phyloP scores from a whole-genome alignment of 2,329 filamentous ascomycete genomes.

The Cadophora sp. region DNA sequence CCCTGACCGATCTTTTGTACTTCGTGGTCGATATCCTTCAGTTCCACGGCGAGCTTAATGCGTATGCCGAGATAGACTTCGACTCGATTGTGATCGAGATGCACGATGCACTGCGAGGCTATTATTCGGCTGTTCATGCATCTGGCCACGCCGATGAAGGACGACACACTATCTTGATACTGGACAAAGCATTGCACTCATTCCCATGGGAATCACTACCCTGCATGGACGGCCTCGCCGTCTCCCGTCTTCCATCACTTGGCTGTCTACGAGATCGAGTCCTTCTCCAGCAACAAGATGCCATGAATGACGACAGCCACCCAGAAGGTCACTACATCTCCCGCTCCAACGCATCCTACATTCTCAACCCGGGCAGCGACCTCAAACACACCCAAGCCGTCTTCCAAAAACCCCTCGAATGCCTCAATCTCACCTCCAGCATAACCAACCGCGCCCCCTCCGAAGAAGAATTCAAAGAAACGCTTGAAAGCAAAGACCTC shows the following conservation, averaged over 20 bases:
- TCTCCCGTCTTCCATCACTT: conserved; percentile 88
- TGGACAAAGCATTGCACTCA: conserved; percentile 88
- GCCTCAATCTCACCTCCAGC: conserved; percentile 72
- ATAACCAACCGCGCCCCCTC: conserved; percentile 73
- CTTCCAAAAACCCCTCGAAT: conserved; percentile 71
- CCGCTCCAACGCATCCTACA: conserved; percentile 68
- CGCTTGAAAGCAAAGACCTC: conserved; percentile 71
- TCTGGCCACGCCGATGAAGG: conserved; percentile 46
- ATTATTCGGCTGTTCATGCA: conserved; percentile 62
- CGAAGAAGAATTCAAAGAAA: conserved; percentile 77
- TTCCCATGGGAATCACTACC: conserved; percentile 98
- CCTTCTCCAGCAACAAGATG: conserved; percentile 44
- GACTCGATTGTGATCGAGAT: conserved; percentile 90
- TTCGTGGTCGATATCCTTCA: conserved; percentile 97
- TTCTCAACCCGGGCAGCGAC: conserved; percentile 90
- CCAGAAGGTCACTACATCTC: conserved; percentile 62
- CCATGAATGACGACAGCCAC: conserved; percentile 12
- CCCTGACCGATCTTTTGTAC: conserved; percentile 90
- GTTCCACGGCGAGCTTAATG: conserved; percentile 94
- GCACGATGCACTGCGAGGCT: conserved; percentile 80
- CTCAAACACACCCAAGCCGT: conserved; percentile 79
- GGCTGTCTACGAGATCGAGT: conserved; percentile 81
- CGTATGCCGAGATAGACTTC: conserved; percentile 97
- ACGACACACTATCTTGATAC: conserved; percentile 82
- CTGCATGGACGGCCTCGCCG: conserved; percentile 78